A percentile compares a stretch with the other conserved stretches of the same genome.
Conservation (phyloP, 495 filamentous ascomycete species). For the Tuber borchii region DNA sequence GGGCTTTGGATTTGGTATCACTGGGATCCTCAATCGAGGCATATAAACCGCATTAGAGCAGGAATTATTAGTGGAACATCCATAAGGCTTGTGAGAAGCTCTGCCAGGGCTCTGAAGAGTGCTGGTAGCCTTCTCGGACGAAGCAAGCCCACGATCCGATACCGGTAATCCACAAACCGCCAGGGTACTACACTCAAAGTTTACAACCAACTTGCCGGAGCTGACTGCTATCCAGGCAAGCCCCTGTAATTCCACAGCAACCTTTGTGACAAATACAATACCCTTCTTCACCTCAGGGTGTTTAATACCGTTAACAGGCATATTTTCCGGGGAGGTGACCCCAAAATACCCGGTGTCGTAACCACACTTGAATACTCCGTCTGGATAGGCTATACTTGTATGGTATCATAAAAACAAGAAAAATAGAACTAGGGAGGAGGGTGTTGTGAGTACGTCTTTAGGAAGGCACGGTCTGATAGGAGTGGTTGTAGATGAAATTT, state of each 20-base stretch:
- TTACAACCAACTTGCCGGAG: background rate
- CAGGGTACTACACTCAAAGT: background rate
- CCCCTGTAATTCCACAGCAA: background rate
- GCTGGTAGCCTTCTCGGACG: background rate
- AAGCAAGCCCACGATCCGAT: background rate
- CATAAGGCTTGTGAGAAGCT: background rate
- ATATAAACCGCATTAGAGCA: background rate
- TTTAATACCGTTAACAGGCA: background rate
- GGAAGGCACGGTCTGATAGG: accelerated
- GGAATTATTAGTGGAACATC: too few relatives aligned
- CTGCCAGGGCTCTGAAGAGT: background rate
- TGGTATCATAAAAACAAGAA: too few relatives aligned
- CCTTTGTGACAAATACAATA: background rate
- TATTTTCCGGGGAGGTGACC: background rate
- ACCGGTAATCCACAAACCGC: background rate
- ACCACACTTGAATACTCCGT: background rate
- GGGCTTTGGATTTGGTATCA: background rate
- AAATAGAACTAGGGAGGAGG: too few relatives aligned
- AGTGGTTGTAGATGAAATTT: too few relatives aligned
- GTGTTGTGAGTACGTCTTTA: too few relatives aligned
- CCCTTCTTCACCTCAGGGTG: background rate
- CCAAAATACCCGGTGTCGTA: background rate
- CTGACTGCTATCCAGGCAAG: background rate
- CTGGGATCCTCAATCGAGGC: background rate
- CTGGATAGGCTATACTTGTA: background rate